Evolutionary conservation across 2,329 filamentous ascomycete species (phyloP), one percentile per base, ranked within the genome.

Genomic region (Diaporthe vaccinii): DNA sequence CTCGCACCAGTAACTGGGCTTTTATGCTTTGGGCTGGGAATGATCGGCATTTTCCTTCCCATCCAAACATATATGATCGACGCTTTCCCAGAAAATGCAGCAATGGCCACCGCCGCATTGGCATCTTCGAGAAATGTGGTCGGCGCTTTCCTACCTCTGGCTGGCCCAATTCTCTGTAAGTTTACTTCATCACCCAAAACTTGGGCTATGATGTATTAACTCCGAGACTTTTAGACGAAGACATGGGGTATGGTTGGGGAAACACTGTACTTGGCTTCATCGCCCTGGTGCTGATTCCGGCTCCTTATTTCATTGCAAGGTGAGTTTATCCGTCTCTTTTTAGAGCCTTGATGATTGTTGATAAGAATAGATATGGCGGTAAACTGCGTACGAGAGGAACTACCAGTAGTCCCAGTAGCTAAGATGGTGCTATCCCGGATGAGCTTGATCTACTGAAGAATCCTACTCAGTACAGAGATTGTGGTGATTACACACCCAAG

Each of bases 1-100:
- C 81, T 82, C 7, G 76, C 81, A 41, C 80, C 80, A 1, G 89
- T 91, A 68, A 85, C 91, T 53, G 89, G 89, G 8, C 87, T 86
- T 10, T 79, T 82, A 0, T 84, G 89, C 28, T 86, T 91, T 73
- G 86, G 87, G 0, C 80, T 85, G 3, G 89, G 88, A 5, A 85
- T 88, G 78, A 85, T 89, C 65, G 83, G 86, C 5, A 83, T 85
- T 2, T 91, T 90, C 77, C 86, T 87, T 79, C 87, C 87, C 31
- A 86, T 88, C 58, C 86, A 87, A 74, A 87, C 87, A 0, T 90
- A 90, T 74, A 84, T 89, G 3, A 87, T 90, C 22, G 89, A 90
- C 57, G 88, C 86, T 44, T 80, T 81, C 62, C 76, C 78, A 49
- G 74, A 77, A 36, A 82, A 79, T 58, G 80, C 81, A 1, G 80